Conservation (phyloP, 1,284 basidiomycete species). For the Peniophora sp. region DNA sequence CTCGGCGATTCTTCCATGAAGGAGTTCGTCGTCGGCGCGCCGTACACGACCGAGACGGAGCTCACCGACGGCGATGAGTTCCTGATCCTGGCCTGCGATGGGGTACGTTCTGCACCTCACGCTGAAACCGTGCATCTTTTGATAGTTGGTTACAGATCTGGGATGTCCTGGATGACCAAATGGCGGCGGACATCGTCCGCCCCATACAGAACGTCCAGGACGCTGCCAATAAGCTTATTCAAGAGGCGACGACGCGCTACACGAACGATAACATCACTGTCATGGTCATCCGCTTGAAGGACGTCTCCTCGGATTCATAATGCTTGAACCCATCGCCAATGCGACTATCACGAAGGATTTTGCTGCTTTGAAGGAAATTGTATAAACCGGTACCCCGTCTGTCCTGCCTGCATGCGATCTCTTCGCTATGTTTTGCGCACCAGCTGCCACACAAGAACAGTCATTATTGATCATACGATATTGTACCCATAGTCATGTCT, state of each 20-base stretch:
- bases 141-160: constrained; percentile 59
- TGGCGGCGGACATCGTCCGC: constrained; percentile 82
- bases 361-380: too few species aligned
- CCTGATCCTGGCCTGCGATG: constrained; percentile 95
- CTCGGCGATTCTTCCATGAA: constrained; percentile 99
- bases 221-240: constrained; percentile 73
- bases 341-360: too few species aligned
- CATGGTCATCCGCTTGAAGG: constrained; percentile 67
- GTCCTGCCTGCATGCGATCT: background rate
- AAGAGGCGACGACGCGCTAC: constrained; percentile 82
- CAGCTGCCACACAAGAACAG: too few species aligned
- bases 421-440: too few species aligned
- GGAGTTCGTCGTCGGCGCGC: constrained; percentile 96
- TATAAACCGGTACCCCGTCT: background rate
- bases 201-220: constrained; percentile 73
- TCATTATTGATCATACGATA: too few species aligned
- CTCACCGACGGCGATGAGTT: constrained; percentile 90
- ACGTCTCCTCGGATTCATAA: constrained; percentile 14
- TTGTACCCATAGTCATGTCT: too few species aligned
- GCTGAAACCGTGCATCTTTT: constrained; percentile 3
- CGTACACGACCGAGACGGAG: constrained; percentile 96
- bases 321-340: too few species aligned
- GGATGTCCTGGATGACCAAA: constrained; percentile 94
- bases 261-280: constrained; percentile 91
- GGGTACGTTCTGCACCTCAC: constrained; percentile 57